phyloP scores from a whole-genome alignment of 2,329 filamentous ascomycete species.

The Cryphonectria nitschkei region DNA sequence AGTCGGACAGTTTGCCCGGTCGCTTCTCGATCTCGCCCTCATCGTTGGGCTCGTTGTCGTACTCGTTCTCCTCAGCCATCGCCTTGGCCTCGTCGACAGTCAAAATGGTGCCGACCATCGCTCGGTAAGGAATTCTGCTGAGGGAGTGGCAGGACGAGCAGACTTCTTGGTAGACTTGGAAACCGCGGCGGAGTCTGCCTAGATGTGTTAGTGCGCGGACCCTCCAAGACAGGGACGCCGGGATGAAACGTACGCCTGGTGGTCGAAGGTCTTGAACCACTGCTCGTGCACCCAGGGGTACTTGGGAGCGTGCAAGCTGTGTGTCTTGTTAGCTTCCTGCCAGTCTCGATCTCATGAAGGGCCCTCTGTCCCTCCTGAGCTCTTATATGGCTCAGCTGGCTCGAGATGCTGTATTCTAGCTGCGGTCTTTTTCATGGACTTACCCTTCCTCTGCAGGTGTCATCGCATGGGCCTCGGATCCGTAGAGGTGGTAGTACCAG shows the following conservation, averaged over 20 bases:
- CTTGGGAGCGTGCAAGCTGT: slow-evolving; percentile 84
- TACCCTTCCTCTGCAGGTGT: slow-evolving; percentile 98
- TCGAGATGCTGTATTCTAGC: slow-evolving; percentile 6
- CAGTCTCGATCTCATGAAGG: slow-evolving; percentile 8
- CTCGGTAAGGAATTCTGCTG: slow-evolving; percentile 88
- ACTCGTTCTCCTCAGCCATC: slow-evolving; percentile 97
- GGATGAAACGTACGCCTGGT: slow-evolving; percentile 77
- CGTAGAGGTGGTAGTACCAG: slow-evolving; percentile 98
- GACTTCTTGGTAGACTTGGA: slow-evolving; percentile 99
- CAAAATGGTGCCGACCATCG: slow-evolving; percentile 87
- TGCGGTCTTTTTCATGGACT: slow-evolving; percentile 49
- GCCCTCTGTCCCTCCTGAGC: slow-evolving; percentile 27
- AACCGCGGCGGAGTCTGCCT: slow-evolving; percentile 90
- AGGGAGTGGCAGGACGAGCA: slow-evolving; percentile 98
- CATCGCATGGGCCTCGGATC: slow-evolving; percentile 83
- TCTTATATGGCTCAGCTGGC: slow-evolving; percentile 27
- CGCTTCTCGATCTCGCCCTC: slow-evolving; percentile 98
- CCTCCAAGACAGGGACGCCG: slow-evolving; percentile 19
- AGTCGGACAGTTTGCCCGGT: slow-evolving; percentile 97
- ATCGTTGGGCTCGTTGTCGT: slow-evolving; percentile 97
- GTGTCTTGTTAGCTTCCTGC: slow-evolving; percentile 36
- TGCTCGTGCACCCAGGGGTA: slow-evolving; percentile 97
- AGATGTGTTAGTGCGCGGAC: slow-evolving; percentile 37
- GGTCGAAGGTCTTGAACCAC: slow-evolving; percentile 94
- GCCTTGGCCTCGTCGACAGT: slow-evolving; percentile 98